Evolutionary conservation across 768 basidiomycete genomes (phyloP).

Genomic region (Auriscalpium orientale): DNA sequence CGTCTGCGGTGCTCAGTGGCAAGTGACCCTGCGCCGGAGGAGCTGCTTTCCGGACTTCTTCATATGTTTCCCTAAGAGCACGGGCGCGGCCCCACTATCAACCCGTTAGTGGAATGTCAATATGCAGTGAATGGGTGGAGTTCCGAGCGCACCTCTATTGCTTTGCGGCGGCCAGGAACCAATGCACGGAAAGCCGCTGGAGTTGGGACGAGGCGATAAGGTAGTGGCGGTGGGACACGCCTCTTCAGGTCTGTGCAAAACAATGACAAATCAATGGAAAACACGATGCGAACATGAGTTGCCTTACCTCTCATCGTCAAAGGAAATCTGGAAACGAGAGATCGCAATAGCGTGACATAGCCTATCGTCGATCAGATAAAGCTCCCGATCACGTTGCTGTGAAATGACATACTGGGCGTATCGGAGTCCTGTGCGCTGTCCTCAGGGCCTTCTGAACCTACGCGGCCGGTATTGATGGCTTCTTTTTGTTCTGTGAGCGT

Average conservation of each 20-base stretch:
- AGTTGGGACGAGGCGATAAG: conserved; percentile 32
- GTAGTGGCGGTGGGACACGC: conserved; percentile 21
- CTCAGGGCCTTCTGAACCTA: too few species aligned
- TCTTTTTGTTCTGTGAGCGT: too few species aligned
- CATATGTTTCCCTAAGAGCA: conserved; percentile 32
- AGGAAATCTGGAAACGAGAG: neutral
- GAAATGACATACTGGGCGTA: too few species aligned
- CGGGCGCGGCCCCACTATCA: conserved; percentile 38
- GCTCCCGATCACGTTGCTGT: neutral
- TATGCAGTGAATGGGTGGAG: neutral
- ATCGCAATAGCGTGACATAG: neutral
- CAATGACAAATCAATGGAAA: neutral
- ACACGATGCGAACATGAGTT: neutral
- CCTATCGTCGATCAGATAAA: neutral
- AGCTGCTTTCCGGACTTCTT: conserved; percentile 18
- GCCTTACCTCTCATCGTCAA: neutral
- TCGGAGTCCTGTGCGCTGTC: too few species aligned
- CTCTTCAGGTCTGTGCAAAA: conserved; percentile 29
- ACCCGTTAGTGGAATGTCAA: too few species aligned
- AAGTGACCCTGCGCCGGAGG: conserved; percentile 15
- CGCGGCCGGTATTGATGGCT: too few species aligned
- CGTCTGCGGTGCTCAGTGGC: conserved; percentile 31
- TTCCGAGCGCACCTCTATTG: conserved; percentile 34
- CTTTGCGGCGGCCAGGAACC: conserved; percentile 37
- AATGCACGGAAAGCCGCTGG: conserved; percentile 29